These are phyloP conservation scores for Brassica juncea DNA, from an alignment of 345 rosid species.

Conservation along the genomic window DNA sequence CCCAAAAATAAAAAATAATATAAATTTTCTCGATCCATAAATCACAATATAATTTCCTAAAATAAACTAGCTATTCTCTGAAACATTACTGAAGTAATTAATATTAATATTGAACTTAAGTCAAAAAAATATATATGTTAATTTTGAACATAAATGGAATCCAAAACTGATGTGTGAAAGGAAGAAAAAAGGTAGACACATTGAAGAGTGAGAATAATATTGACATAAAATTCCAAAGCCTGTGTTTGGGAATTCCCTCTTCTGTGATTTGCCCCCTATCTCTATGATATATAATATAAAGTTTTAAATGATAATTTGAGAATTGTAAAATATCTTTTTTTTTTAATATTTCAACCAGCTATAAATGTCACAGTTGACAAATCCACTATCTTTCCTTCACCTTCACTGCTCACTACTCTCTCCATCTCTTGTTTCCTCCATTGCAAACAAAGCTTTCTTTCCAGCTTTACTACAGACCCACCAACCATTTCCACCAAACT, in stretches of 20 bases:
- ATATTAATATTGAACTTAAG: neutral
- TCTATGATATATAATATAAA: neutral
- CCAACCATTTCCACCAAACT: slow-evolving; percentile 55
- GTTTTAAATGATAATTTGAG: neutral
- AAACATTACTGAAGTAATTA: neutral
- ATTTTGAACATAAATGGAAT: neutral
- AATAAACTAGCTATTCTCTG: neutral
- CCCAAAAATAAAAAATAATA: neutral
- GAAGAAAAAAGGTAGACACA: slow-evolving; percentile 12
- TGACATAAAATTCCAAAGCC: slow-evolving; percentile 26
- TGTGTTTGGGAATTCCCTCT: slow-evolving; percentile 33
- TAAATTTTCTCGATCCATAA: neutral
- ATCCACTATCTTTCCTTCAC: slow-evolving; percentile 42
- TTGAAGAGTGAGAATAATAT: slow-evolving; percentile 29
- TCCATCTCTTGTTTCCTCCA: slow-evolving; percentile 69
- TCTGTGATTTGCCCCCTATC: slow-evolving; percentile 20
- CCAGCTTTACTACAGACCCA: slow-evolving; percentile 55
- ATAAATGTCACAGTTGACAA: slow-evolving; percentile 50
- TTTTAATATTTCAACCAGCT: slow-evolving; percentile 28
- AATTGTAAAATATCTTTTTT: neutral
- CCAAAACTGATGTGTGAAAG: slow-evolving; percentile 33
- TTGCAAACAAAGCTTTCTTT: slow-evolving; percentile 84
- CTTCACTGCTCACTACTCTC: slow-evolving; percentile 46
- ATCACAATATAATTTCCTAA: neutral
- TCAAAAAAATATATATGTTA: too few species aligned